Conservation (phyloP, 1,139 yeast species). For the Pneumocystis canis region DNA sequence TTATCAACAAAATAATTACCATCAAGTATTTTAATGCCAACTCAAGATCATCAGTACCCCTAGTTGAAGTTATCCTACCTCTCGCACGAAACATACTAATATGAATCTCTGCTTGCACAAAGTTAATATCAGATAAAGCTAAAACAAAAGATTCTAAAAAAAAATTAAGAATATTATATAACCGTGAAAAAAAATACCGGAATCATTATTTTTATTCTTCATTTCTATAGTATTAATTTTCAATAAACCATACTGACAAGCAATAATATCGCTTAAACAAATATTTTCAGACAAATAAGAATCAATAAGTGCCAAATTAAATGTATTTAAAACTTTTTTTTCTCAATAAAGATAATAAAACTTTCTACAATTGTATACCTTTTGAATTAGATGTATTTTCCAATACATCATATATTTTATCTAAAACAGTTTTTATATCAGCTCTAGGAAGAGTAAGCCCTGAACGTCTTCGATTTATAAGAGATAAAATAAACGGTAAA, state of each 20-base stretch:
- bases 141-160: neutral
- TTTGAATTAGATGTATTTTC: slow-evolving; percentile 27
- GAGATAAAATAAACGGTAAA: slow-evolving; percentile 46
- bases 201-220: slow-evolving; percentile 25
- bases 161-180: slow-evolving; percentile 46
- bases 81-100: slow-evolving; percentile 6
- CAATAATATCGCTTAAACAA: neutral
- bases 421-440: slow-evolving; percentile 60
- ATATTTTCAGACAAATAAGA: neutral
- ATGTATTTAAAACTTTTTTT: neutral
- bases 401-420: slow-evolving; percentile 53
- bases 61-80: slow-evolving; percentile 39
- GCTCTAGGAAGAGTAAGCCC: slow-evolving; percentile 36
- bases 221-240: neutral
- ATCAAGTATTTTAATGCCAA: slow-evolving; percentile 51
- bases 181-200: slow-evolving; percentile 71
- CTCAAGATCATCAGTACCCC: slow-evolving; percentile 68
- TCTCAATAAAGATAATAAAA: neutral
- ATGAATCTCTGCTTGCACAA: slow-evolving; percentile 6
- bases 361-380: slow-evolving; percentile 15
- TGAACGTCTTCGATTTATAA: slow-evolving; percentile 46
- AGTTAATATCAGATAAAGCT: neutral
- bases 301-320: neutral
- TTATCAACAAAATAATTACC: slow-evolving; percentile 16
- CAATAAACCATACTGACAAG: neutral